Conservation (phyloP, 2,329 filamentous ascomycete species). For the Penicillium decumbens region DNA sequence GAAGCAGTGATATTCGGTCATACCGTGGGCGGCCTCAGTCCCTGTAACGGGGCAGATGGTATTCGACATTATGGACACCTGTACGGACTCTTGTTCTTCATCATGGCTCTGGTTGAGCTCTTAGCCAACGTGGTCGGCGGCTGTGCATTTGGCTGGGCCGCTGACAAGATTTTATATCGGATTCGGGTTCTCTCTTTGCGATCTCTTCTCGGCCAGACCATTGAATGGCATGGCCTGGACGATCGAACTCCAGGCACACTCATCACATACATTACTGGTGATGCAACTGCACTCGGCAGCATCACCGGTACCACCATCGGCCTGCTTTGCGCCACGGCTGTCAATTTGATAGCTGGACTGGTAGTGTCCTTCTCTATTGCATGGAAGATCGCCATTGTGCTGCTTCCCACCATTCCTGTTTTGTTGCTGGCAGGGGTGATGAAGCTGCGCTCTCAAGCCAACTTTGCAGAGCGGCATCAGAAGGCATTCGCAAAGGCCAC, state of each 20-base stretch:
- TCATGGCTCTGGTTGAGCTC: slow-evolving; percentile 55
- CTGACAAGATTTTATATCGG: slow-evolving; percentile 60
- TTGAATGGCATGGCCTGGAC: slow-evolving; percentile 65
- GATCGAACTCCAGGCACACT: slow-evolving; percentile 58
- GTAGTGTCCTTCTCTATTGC: slow-evolving; percentile 65
- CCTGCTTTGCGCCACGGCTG: slow-evolving; percentile 61
- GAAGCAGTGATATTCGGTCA: slow-evolving; percentile 57
- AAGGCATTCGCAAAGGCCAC: slow-evolving; percentile 49
- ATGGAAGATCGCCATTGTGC: slow-evolving; percentile 72
- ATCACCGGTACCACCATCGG: slow-evolving; percentile 67
- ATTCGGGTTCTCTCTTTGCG: slow-evolving; percentile 60
- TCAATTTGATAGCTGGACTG: slow-evolving; percentile 65
- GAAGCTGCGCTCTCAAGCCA: slow-evolving; percentile 58
- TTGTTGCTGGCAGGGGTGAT: slow-evolving; percentile 65
- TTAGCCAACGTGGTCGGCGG: slow-evolving; percentile 58
- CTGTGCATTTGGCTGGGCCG: slow-evolving; percentile 52
- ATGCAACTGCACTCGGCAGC: slow-evolving; percentile 61
- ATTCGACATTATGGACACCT: slow-evolving; percentile 50
- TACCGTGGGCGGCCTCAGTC: slow-evolving; percentile 53
- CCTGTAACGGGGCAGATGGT: slow-evolving; percentile 46
- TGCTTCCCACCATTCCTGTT: slow-evolving; percentile 63
- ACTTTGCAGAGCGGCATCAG: slow-evolving; percentile 53
- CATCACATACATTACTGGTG: slow-evolving; percentile 63
- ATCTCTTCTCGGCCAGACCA: slow-evolving; percentile 59
- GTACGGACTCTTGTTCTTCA: slow-evolving; percentile 55